A percentile compares a stretch with the other conserved stretches of the same genome.
Conservation (phyloP, 208 protist species). For the Naegleria gruberi region DNA sequence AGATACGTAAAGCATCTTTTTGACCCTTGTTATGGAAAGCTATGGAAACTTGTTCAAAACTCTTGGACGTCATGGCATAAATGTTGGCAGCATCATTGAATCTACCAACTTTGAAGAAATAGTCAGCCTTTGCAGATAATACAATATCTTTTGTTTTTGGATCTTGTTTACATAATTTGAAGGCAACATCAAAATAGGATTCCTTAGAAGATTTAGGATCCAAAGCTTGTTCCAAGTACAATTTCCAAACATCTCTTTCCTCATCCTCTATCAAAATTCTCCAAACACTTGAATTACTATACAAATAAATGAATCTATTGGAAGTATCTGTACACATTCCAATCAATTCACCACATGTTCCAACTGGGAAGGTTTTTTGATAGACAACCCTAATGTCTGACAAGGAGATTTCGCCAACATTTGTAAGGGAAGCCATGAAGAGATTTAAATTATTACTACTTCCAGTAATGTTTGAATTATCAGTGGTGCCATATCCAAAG, state of each 20-base stretch:
- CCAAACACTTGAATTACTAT: slow-evolving; percentile 48
- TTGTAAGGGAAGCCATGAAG: background rate
- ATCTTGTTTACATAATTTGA: slow-evolving; percentile 29
- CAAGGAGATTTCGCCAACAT: background rate
- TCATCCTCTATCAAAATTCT: slow-evolving; percentile 56
- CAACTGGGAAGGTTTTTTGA: background rate
- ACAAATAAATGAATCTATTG: slow-evolving; percentile 50
- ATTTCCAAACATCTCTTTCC: slow-evolving; percentile 54
- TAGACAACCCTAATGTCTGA: background rate
- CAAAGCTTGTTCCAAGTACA: slow-evolving; percentile 61
- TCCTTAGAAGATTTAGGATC: slow-evolving; percentile 29
- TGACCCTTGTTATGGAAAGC: slow-evolving; percentile 48
- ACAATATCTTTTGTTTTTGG: slow-evolving; percentile 44
- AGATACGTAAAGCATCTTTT: slow-evolving; percentile 26
- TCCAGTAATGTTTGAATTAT: too few relatives aligned
- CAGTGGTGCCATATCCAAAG: background rate
- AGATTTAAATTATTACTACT: background rate
- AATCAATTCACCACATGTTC: background rate
- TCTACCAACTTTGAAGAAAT: slow-evolving; percentile 47
- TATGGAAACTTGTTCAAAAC: slow-evolving; percentile 61
- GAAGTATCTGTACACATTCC: slow-evolving; percentile 49
- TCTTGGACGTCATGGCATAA: slow-evolving; percentile 48
- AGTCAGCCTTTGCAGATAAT: slow-evolving; percentile 50
- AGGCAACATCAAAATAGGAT: slow-evolving; percentile 30
- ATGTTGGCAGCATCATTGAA: slow-evolving; percentile 51